Conservation (phyloP, 306 rosid species). For the Begonia loranthoides region DNA sequence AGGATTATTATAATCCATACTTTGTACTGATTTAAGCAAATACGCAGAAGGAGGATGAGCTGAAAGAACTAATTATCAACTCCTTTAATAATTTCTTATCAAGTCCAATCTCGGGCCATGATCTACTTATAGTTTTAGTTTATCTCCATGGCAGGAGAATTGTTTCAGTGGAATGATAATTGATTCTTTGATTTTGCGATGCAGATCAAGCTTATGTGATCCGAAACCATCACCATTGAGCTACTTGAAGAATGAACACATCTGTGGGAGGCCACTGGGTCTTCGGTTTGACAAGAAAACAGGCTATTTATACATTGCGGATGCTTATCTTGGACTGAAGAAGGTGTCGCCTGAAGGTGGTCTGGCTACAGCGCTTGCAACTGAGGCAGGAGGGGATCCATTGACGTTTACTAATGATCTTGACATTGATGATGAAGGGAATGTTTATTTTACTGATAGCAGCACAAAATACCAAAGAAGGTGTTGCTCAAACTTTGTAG, state of each 20-base stretch:
- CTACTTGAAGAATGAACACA: conserved; percentile 65
- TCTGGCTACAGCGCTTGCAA: conserved; percentile 62
- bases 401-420: conserved; percentile 69
- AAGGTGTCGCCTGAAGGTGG: conserved; percentile 93
- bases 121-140: no score
- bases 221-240: conserved; percentile 58
- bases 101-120: no score
- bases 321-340: conserved; percentile 75
- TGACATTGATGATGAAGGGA: conserved; percentile 72
- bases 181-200: background rate
- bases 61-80: no score
- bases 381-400: conserved; percentile 75
- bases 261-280: conserved; percentile 94
- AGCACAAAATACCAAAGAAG: conserved; percentile 59
- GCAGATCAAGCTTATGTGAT: conserved; percentile 66
- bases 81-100: no score
- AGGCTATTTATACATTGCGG: conserved; percentile 83
- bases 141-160: no score
- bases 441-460: conserved; percentile 81
- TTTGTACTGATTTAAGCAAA: no score
- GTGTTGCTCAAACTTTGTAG: conserved; percentile 21
- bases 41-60: no score
- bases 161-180: no score
- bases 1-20: no score
- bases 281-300: conserved; percentile 88